These are phyloP conservation scores for Herpetomonas muscarum DNA, from an alignment of 208 protist genomes.

Conservation along the genomic window DNA sequence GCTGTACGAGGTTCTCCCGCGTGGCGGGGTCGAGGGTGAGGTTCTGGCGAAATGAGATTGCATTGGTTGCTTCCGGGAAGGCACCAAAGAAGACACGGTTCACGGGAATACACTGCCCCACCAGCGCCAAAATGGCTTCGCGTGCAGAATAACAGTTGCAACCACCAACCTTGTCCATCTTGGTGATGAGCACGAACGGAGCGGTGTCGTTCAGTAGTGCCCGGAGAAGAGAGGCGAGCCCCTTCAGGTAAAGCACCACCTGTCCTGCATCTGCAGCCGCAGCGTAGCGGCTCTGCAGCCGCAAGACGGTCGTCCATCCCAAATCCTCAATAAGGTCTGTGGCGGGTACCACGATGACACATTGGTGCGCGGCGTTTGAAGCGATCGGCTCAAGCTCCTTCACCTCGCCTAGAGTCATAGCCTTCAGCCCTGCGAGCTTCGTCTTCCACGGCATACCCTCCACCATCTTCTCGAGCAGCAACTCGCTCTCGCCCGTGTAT, in stretches of 20 bases:
- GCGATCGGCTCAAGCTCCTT: slow-evolving; percentile 31
- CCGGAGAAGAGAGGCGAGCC: slow-evolving; percentile 39
- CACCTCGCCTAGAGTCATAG: slow-evolving; percentile 28
- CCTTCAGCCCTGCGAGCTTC: slow-evolving; percentile 35
- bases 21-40: slow-evolving; percentile 47
- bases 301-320: slow-evolving; percentile 58
- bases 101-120: slow-evolving; percentile 58
- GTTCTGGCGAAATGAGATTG: slow-evolving; percentile 17
- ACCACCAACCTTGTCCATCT: slow-evolving; percentile 82
- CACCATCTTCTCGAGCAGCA: slow-evolving; percentile 46
- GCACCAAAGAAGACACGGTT: slow-evolving; percentile 76
- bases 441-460: slow-evolving; percentile 71
- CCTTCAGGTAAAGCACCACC: slow-evolving; percentile 46
- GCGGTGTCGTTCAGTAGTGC: slow-evolving; percentile 49
- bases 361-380: slow-evolving; percentile 64
- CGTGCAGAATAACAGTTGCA: slow-evolving; percentile 32
- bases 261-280: slow-evolving; percentile 34
- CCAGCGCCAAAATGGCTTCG: slow-evolving; percentile 28
- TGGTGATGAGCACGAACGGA: slow-evolving; percentile 69
- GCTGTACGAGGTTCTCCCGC: slow-evolving; percentile 38
- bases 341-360: slow-evolving; percentile 66
- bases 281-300: slow-evolving; percentile 40
- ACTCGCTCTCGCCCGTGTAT: slow-evolving; percentile 33
- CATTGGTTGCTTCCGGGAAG: slow-evolving; percentile 35
- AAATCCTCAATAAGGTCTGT: slow-evolving; percentile 69